Conservation (phyloP, 371 early-diverging fungal genomes). For the Entomophthora muscae region DNA sequence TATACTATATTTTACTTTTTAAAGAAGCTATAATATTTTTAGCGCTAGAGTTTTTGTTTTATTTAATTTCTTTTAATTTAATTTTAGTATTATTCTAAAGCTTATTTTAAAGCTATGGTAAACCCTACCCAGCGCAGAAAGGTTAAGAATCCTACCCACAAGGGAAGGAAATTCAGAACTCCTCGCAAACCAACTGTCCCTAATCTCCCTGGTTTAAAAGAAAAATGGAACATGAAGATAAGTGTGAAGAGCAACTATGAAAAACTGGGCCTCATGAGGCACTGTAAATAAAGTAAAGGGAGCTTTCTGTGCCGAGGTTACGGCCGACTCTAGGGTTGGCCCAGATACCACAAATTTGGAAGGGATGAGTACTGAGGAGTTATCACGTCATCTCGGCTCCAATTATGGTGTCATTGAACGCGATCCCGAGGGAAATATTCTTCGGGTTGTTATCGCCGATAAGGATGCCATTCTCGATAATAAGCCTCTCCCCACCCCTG, state of each 20-base stretch:
- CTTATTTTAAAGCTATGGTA: background rate
- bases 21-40: too few species aligned
- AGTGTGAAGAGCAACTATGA: background rate
- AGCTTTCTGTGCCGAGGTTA: background rate
- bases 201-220: background rate
- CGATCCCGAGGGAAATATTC: conserved; percentile 56
- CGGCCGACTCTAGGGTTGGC: background rate
- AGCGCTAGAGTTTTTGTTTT: too few species aligned
- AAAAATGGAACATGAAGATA: background rate
- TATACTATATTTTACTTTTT: too few species aligned
- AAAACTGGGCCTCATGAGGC: background rate
- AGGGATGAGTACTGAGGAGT: conserved; percentile 20
- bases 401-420: conserved; percentile 65
- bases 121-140: background rate
- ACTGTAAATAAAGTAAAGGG: background rate
- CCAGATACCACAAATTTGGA: conserved; percentile 9
- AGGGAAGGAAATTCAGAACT: background rate
- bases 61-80: too few species aligned
- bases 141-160: background rate
- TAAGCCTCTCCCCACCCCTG: conserved; percentile 25
- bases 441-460: conserved; percentile 39
- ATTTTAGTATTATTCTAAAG: too few species aligned
- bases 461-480: conserved; percentile 25
- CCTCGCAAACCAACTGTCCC: background rate
- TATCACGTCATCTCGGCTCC: conserved; percentile 28